These are phyloP conservation scores for Hypoxylon lienhwacheense DNA, from an alignment of 495 filamentous ascomycete species.

Conservation along the genomic window DNA sequence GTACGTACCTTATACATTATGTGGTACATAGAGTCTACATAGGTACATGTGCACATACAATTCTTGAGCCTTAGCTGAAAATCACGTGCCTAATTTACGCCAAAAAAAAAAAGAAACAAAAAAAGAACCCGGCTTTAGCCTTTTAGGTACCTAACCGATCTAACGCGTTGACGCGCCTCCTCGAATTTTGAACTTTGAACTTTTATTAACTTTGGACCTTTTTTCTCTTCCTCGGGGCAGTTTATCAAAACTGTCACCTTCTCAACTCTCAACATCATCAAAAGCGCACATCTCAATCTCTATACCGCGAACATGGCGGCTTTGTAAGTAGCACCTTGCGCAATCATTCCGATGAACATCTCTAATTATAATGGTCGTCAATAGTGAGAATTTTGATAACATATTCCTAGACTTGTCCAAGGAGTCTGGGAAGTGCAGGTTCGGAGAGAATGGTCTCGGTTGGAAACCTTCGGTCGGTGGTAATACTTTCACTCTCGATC, in stretches of 20 bases:
- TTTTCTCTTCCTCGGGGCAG: conserved; percentile 6
- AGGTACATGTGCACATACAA: no score
- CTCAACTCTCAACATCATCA: conserved; percentile 1
- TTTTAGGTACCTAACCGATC: conserved; percentile 3
- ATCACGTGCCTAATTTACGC: conserved; percentile 22
- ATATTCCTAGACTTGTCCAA: conserved; percentile 94
- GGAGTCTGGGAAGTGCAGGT: conserved; percentile 84
- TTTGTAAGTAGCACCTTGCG: conserved; percentile 22
- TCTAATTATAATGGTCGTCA: conserved; percentile 7
- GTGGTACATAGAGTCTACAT: no score
- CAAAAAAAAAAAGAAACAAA: no score
- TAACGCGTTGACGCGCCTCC: conserved; percentile 29
- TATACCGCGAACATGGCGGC: conserved; percentile 23
- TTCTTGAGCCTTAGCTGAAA: no score
- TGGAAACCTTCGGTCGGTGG: conserved; percentile 89
- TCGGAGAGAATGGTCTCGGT: conserved; percentile 88
- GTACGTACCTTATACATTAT: no score
- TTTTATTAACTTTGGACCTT: background rate
- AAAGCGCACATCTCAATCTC: conserved; percentile 1
- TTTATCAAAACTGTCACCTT: conserved; percentile 1
- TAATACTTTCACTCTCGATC: conserved; percentile 89
- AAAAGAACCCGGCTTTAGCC: no score
- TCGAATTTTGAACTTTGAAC: conserved; percentile 4
- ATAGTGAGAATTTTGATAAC: conserved; percentile 87
- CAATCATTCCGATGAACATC: background rate